Base-by-base conservation (phyloP, 495 filamentous ascomycete species). In the Penicillium samsonianum region DNA sequence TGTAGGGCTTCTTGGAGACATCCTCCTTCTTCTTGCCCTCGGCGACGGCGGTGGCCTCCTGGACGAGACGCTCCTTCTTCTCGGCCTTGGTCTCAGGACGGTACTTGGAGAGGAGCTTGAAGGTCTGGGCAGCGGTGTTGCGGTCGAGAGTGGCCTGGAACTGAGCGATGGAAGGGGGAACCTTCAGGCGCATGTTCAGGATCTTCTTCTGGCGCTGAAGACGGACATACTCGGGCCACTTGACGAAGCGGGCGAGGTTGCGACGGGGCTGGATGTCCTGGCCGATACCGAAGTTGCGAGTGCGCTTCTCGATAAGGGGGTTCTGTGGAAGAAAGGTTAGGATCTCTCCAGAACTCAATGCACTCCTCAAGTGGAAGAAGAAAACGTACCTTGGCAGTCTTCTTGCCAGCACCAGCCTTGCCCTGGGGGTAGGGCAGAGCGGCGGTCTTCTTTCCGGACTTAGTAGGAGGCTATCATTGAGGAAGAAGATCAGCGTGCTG, bases 1-100 rank as follows among this genome's bases (percentile, higher is more conserved):
- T 82, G 79, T 96, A 98, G 67, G 94, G 94, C 87, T 99, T 99
- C 90, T 98, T 98, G 88, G 84, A 89, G 69, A 95, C 92, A 74
- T 97, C 94, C 84, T 98, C 95, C 90, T 98, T 98, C 88, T 97
- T 98, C 88, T 97, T 96, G 77, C 95, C 95, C 76, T 98, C 91
- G 73, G 89, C 83, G 73, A 98, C 86, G 65, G 92, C 95, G 63
- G 91, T 96, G 58, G 95, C 95, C 85, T 99, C 95, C 85, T 96
- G 91, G 76, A 87, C 85, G 63, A 99, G 81, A 79, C 95, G 90
- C 83, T 99, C 95, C 87, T 97, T 99, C 90, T 99, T 99, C 88
- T 98, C 94, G 61, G 84, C 80, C 86, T 97, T 98, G 76, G 90
- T 95, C 87, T 99, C 95, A 59, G 95, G 95, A 64, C 91, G 91